phyloP scores from a whole-genome alignment of 176 grass and related monocot genomes.

The Dendrocalamus sinicus region DNA sequence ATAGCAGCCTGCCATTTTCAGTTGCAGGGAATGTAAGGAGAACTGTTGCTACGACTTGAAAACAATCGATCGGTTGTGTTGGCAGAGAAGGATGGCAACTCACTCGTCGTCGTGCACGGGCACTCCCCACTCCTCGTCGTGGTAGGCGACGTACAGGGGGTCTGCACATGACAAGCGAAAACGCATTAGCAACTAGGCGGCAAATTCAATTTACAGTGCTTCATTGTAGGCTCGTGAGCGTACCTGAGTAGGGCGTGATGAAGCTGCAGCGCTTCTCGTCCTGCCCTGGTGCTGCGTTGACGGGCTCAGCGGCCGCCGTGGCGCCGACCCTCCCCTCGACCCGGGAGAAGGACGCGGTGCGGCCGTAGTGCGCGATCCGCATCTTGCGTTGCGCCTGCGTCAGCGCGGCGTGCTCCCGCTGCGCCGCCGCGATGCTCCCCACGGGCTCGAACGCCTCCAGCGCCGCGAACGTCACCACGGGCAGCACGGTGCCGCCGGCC shows the following conservation, averaged over 20 bases:
- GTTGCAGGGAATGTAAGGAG: slow-evolving; percentile 10
- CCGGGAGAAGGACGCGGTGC: slow-evolving; percentile 70
- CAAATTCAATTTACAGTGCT: background rate
- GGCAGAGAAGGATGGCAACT: slow-evolving; percentile 28
- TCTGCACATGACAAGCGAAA: slow-evolving; percentile 38
- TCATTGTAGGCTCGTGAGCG: background rate
- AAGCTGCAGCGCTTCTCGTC: slow-evolving; percentile 95
- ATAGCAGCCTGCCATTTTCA: slow-evolving; percentile 65
- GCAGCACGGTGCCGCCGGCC: slow-evolving; percentile 22
- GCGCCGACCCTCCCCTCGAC: slow-evolving; percentile 53
- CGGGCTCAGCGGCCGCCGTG: background rate
- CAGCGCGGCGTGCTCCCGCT: slow-evolving; percentile 62
- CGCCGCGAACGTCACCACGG: slow-evolving; percentile 45
- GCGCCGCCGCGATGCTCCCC: slow-evolving; percentile 67
- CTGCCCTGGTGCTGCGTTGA: background rate
- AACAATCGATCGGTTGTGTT: background rate
- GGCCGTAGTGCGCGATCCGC: slow-evolving; percentile 78
- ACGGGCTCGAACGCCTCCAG: slow-evolving; percentile 57
- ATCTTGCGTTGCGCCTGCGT: slow-evolving; percentile 85
- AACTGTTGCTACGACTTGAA: background rate
- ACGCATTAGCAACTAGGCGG: background rate
- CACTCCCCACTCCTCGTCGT: slow-evolving; percentile 94
- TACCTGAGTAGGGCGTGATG: slow-evolving; percentile 86
- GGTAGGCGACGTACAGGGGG: slow-evolving; percentile 79
- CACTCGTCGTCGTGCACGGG: slow-evolving; percentile 83